These are phyloP conservation scores for carrot (Daucus carota) DNA, from an alignment of 129 eudicot genomes.

Conservation along the genomic window DH1_v3.0 NC_030384.2:29907001-29907500, in stretches of 20 bases:
- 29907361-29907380: background rate
- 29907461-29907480: background rate
- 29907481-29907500: background rate
- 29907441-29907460: background rate
- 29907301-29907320: background rate
- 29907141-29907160: background rate
- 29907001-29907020: background rate
- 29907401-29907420: background rate
- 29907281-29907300: background rate
- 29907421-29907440: background rate
- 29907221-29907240: background rate
- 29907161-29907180: constrained; percentile 12
- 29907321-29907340: constrained; percentile 9
- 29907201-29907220: constrained; percentile 1
- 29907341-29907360: constrained; percentile 3
- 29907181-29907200: constrained; percentile 6
- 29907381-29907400: background rate
- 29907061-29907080: background rate
- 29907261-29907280: background rate
- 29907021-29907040: background rate
- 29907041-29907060: background rate
- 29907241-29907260: background rate
- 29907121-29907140: background rate
- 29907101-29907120: background rate
- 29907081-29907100: background rate